These are phyloP conservation scores for Zalaria obscura DNA, from an alignment of 2,329 filamentous ascomycete species.

Conservation along the genomic window DNA sequence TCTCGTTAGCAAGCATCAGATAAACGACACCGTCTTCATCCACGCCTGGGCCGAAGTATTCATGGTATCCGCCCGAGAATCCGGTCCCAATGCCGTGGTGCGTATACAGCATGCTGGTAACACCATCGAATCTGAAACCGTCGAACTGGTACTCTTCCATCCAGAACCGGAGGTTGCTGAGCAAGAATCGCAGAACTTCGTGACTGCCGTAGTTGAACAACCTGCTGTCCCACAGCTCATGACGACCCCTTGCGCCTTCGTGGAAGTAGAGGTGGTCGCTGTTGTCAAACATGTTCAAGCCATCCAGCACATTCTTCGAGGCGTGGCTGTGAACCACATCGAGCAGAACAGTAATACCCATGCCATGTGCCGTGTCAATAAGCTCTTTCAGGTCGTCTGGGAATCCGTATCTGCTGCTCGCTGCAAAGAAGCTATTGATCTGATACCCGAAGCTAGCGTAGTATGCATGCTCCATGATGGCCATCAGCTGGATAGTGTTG, in stretches of 20 bases:
- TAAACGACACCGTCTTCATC: slow-evolving; percentile 93
- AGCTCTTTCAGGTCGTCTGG: slow-evolving; percentile 95
- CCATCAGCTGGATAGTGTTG: slow-evolving; percentile 97
- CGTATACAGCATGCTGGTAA: slow-evolving; percentile 93
- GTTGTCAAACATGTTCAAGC: slow-evolving; percentile 89
- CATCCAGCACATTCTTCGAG: slow-evolving; percentile 92
- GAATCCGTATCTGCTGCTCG: slow-evolving; percentile 84
- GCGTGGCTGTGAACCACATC: slow-evolving; percentile 97
- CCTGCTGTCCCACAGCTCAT: slow-evolving; percentile 91
- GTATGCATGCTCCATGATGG: slow-evolving; percentile 98
- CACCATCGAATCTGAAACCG: slow-evolving; percentile 93
- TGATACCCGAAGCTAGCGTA: slow-evolving; percentile 99
- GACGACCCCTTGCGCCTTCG: slow-evolving; percentile 64
- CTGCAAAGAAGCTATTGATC: slow-evolving; percentile 96
- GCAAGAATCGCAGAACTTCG: slow-evolving; percentile 86
- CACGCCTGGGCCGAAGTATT: slow-evolving; percentile 82
- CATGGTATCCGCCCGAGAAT: slow-evolving; percentile 94
- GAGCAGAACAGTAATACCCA: slow-evolving; percentile 82
- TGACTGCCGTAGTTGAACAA: slow-evolving; percentile 95
- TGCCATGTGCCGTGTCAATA: slow-evolving; percentile 81
- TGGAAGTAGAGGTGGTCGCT: slow-evolving; percentile 96
- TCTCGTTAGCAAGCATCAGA: slow-evolving; percentile 89
- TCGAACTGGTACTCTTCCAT: slow-evolving; percentile 98
- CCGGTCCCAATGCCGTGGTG: slow-evolving; percentile 97
- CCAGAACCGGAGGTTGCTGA: slow-evolving; percentile 95